Base-by-base conservation (phyloP, 225 moss, liverwort and hornwort genomes). In the Anthoceros angustus region DNA sequence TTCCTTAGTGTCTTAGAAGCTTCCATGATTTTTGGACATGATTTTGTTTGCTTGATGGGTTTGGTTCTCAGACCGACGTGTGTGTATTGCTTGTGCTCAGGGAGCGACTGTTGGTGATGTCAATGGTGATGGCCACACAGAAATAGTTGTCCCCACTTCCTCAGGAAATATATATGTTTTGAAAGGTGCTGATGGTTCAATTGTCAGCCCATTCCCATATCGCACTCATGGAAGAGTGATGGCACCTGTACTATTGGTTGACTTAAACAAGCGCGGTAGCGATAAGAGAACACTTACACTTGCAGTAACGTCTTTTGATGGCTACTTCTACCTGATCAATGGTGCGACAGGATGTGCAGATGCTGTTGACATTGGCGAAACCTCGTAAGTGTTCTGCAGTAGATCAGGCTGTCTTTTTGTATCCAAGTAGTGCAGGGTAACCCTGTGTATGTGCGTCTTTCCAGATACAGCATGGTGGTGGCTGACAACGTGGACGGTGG, bases 401-500 rank as follows among this genome's bases (percentile, higher is more conserved):
- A 26, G 18, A 12, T n/a, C 3, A 2, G 18, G 16, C 50, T 55
- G 50, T 15, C 18, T 21, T 39, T 25, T 6, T 7, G 0, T 25
- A 12, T 38, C 32, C 32, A 32, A 4, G 32, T 4, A 32, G 1
- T 7, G 25, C 64, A 23, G 32, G 16, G 7, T 38, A 5, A 63
- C 64, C 40, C 32, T n/a, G 16, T 64, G 64, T 15, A 64, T 6
- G 40, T 64, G 64, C 12, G 23, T 9, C 14, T 66, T 5, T 80
- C 79, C 85, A 90, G 89, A 69, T 92, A 98, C 74, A 98, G 91
- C 72, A 98, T 92, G 92, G 92, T 92, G 23, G 77, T 98, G 63
- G 98, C 98, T 62, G 98, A 98, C 72, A 98, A 98, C 75, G 92
- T 98, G 63, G 98, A 98, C 81, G 98, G 98, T 72, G 98, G 98